Conservation (phyloP, 208 protist species). For the Leishmania gerbilli region DNA sequence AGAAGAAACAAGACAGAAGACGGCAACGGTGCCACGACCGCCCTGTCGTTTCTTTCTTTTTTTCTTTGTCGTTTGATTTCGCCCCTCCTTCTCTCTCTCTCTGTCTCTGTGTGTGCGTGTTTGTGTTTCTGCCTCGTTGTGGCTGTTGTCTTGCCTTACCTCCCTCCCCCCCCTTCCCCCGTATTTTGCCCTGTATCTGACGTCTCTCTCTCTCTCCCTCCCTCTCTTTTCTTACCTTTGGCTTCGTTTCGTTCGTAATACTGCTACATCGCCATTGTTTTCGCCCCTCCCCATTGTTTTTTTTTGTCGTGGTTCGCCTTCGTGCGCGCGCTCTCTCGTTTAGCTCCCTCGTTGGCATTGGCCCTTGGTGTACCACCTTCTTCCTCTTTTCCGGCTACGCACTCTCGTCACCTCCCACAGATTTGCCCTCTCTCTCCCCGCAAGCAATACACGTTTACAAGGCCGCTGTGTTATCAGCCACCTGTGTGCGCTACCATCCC, state of each 20-base stretch:
- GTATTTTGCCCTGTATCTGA: constrained; percentile 1
- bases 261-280: not conserved
- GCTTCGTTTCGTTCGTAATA: not conserved
- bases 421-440: not conserved
- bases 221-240: not conserved
- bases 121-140: not conserved
- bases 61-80: not conserved
- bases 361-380: not conserved
- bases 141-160: not conserved
- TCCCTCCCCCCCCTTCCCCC: too few species aligned
- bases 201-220: not conserved
- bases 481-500: not conserved
- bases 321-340: not conserved
- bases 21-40: not conserved
- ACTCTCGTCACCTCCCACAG: not conserved
- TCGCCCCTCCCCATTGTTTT: not conserved
- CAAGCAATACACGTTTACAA: not conserved
- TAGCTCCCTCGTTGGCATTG: not conserved
- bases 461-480: not conserved
- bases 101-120: too few species aligned
- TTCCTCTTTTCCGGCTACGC: not conserved
- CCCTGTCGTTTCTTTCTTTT: not conserved
- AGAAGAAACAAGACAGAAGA: not conserved
- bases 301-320: too few species aligned
- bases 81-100: not conserved